A percentile compares a stretch with the other conserved stretches of the same genome.
phyloP scores from a whole-genome alignment of 176 grass and related monocot genomes.

The Oryza officinalis region DNA sequence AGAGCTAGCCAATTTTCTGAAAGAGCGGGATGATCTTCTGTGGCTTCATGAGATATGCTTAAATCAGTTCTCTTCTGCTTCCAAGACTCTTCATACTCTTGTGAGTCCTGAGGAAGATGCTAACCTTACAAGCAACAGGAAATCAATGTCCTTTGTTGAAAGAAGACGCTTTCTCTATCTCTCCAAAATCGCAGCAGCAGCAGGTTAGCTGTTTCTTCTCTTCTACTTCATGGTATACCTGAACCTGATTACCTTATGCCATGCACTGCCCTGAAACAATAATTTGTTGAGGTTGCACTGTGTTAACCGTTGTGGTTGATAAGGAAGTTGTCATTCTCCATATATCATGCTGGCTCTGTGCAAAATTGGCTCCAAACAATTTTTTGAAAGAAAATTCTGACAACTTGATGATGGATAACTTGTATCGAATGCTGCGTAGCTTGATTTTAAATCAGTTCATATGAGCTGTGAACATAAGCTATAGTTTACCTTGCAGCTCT shows the following conservation, averaged over 20 bases:
- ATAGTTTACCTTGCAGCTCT: background rate
- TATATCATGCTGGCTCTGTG: conserved; percentile 10
- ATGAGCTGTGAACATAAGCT: background rate
- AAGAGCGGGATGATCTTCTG: conserved; percentile 72
- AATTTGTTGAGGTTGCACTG: conserved; percentile 8
- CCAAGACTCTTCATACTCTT: conserved; percentile 70
- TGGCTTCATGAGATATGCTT: conserved; percentile 94
- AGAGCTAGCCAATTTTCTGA: conserved; percentile 82
- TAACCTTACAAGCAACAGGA: conserved; percentile 45
- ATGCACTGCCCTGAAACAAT: background rate
- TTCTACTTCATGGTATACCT: background rate
- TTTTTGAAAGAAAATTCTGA: background rate
- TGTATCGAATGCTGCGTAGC: background rate
- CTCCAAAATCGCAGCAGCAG: conserved; percentile 90
- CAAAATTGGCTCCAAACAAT: conserved; percentile 20
- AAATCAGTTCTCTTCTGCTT: conserved; percentile 80
- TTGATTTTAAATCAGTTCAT: background rate
- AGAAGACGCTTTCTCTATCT: conserved; percentile 89
- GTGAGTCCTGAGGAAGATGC: conserved; percentile 37
- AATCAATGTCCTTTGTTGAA: conserved; percentile 55
- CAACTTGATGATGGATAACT: conserved; percentile 5
- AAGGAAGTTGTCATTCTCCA: background rate
- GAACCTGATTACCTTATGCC: background rate
- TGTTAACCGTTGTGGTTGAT: conserved; percentile 9
- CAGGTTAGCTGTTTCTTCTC: conserved; percentile 66